These are phyloP conservation scores for Xylaria multiplex DNA, from an alignment of 2,329 filamentous ascomycete genomes.

Conservation along the genomic window DNA sequence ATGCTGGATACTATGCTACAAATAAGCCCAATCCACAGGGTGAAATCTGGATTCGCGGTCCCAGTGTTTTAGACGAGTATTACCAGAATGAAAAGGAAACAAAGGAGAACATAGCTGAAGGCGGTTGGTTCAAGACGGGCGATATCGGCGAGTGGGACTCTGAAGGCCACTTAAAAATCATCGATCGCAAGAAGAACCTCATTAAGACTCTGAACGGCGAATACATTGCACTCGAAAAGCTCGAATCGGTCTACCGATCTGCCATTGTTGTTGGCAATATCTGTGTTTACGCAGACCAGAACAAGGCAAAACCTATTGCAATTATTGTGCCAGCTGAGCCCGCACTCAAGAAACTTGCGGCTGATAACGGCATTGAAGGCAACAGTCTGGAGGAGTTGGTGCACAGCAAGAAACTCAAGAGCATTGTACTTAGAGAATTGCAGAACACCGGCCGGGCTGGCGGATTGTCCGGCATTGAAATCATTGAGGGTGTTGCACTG, in stretches of 20 bases:
- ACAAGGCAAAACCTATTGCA: slow-evolving; percentile 63
- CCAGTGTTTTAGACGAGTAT: slow-evolving; percentile 76
- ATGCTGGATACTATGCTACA: slow-evolving; percentile 81
- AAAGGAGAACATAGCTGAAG: slow-evolving; percentile 74
- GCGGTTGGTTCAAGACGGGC: slow-evolving; percentile 89
- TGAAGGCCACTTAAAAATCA: slow-evolving; percentile 77
- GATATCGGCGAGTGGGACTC: slow-evolving; percentile 83
- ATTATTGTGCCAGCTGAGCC: slow-evolving; percentile 67
- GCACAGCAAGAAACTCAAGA: slow-evolving; percentile 72
- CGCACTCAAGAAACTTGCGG: slow-evolving; percentile 63
- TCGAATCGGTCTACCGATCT: slow-evolving; percentile 64
- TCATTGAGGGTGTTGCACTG: slow-evolving; percentile 76
- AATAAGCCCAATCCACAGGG: slow-evolving; percentile 83
- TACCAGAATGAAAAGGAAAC: slow-evolving; percentile 83
- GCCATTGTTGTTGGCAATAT: slow-evolving; percentile 64
- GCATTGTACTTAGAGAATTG: slow-evolving; percentile 71
- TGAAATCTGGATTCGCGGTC: slow-evolving; percentile 88
- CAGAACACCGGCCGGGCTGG: slow-evolving; percentile 69
- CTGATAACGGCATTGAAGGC: slow-evolving; percentile 61
- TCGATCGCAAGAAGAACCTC: slow-evolving; percentile 90
- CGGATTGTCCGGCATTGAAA: slow-evolving; percentile 73
- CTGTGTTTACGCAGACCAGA: slow-evolving; percentile 64
- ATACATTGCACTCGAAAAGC: slow-evolving; percentile 84
- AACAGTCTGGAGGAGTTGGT: slow-evolving; percentile 72
- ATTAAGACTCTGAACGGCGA: slow-evolving; percentile 85